Evolutionary conservation across 805 yeast genomes (phyloP).

Genomic region (Lachancea waltii): DNA sequence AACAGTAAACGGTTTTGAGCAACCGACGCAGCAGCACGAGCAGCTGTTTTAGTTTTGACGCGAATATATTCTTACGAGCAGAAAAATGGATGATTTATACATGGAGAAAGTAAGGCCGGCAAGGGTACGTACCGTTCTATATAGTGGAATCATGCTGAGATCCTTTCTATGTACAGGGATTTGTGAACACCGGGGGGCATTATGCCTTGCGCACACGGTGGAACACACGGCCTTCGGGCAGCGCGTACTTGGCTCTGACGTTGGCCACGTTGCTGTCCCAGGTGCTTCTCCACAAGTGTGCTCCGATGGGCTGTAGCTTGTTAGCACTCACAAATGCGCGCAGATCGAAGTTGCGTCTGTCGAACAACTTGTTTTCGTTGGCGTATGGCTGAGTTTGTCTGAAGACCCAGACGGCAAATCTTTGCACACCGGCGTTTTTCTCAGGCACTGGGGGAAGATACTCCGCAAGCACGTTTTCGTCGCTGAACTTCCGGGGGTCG

Average conservation of each 20-base stretch:
- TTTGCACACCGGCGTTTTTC: slow-evolving; percentile 74
- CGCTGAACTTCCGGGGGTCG: slow-evolving; percentile 32
- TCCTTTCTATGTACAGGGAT: slow-evolving; percentile 2
- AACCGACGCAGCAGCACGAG: background rate
- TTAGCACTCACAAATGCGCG: slow-evolving; percentile 55
- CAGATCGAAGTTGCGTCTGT: slow-evolving; percentile 57
- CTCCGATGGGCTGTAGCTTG: slow-evolving; percentile 74
- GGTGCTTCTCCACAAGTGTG: slow-evolving; percentile 80
- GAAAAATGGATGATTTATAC: background rate
- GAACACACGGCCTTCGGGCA: slow-evolving; percentile 71
- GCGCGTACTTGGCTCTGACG: slow-evolving; percentile 67
- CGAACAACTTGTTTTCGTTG: slow-evolving; percentile 14
- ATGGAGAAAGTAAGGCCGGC: background rate
- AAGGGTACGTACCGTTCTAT: background rate
- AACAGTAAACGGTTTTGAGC: slow-evolving; percentile 23
- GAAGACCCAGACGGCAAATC: slow-evolving; percentile 86
- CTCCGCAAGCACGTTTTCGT: slow-evolving; percentile 42
- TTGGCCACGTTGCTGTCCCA: slow-evolving; percentile 70
- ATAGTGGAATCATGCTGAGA: background rate
- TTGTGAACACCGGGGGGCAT: background rate
- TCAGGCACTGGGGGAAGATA: slow-evolving; percentile 86
- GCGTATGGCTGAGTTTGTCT: slow-evolving; percentile 45
- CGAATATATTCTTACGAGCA: slow-evolving; percentile 1
- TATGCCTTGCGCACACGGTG: slow-evolving; percentile 43
- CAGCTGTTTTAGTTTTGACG: background rate